phyloP scores from a whole-genome alignment of 192 early-diverging fungal genomes.

The Backusella mclennaniae region DNA sequence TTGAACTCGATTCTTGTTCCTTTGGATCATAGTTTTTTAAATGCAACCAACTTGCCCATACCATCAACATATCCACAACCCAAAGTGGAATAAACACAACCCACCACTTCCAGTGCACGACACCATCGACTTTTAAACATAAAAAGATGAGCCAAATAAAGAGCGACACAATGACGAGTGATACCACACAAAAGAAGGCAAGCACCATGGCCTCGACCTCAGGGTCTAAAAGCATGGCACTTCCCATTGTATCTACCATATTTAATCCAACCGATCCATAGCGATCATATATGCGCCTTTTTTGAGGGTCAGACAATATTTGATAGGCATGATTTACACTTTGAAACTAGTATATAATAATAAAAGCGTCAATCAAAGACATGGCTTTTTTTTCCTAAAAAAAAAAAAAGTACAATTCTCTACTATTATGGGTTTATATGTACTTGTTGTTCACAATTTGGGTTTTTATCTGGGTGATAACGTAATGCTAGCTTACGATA shows the following conservation, averaged over 20 bases:
- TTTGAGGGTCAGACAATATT: slow-evolving; percentile 68
- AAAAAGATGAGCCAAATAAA: slow-evolving; percentile 81
- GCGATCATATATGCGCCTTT: slow-evolving; percentile 81
- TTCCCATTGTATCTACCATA: slow-evolving; percentile 60
- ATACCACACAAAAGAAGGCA: slow-evolving; percentile 49
- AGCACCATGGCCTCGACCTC: slow-evolving; percentile 60
- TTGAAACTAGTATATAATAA: slow-evolving; percentile 56
- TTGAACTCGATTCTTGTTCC: background rate
- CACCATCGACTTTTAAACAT: slow-evolving; percentile 65
- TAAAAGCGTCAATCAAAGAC: background rate
- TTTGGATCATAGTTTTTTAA: slow-evolving; percentile 4
- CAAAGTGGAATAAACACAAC: slow-evolving; percentile 82
- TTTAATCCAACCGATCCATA: slow-evolving; percentile 73
- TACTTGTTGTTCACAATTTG: slow-evolving; percentile 19
- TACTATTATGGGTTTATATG: background rate
- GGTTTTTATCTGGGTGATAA: slow-evolving; percentile 64
- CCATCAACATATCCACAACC: slow-evolving; percentile 52
- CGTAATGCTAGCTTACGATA: slow-evolving; percentile 45
- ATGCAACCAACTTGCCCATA: slow-evolving; percentile 18
- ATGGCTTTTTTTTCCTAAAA: background rate
- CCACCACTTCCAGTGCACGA: slow-evolving; percentile 62
- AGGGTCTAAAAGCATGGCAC: slow-evolving; percentile 58
- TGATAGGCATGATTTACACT: slow-evolving; percentile 75
- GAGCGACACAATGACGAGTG: slow-evolving; percentile 54
- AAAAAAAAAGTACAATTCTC: background rate